Evolutionary conservation across 352 stramenopile genomes (phyloP).

Genomic region (Globisporangium megalacanthum): DNA sequence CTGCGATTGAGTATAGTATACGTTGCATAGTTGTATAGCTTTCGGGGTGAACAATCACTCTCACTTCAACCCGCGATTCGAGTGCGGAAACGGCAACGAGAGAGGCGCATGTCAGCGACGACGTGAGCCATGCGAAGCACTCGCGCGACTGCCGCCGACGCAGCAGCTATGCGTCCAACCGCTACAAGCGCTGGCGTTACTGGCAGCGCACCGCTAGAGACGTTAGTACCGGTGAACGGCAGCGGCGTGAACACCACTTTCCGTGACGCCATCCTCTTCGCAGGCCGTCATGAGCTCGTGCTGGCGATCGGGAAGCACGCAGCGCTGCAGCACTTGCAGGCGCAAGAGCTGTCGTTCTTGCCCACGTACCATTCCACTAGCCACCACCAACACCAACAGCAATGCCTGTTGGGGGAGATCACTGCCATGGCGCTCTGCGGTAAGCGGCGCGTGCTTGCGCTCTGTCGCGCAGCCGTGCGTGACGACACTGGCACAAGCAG

Average conservation of each 20-base stretch:
- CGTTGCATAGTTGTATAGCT: too few species aligned
- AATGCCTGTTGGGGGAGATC: conserved; percentile 44
- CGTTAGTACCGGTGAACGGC: conserved; percentile 36
- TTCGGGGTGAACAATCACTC: too few species aligned
- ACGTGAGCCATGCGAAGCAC: too few species aligned
- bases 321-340: conserved; percentile 60
- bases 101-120: too few species aligned
- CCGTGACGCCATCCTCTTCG: conserved; percentile 47
- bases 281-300: conserved; percentile 58
- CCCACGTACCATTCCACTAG: conserved; percentile 8
- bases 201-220: neutral
- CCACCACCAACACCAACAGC: neutral
- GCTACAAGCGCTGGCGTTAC: neutral
- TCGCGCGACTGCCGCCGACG: too few species aligned
- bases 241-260: conserved; percentile 45
- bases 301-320: conserved; percentile 59
- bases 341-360: conserved; percentile 54
- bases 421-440: conserved; percentile 60
- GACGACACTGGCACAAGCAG: conserved; percentile 3
- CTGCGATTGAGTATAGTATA: too few species aligned
- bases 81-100: too few species aligned
- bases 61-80: too few species aligned
- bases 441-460: conserved; percentile 42
- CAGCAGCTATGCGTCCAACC: neutral
- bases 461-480: conserved; percentile 38